Evolutionary conservation across 1,284 basidiomycete genomes (phyloP), one percentile per base, ranked within the genome.

Genomic region (Irpex lacteus): DNA sequence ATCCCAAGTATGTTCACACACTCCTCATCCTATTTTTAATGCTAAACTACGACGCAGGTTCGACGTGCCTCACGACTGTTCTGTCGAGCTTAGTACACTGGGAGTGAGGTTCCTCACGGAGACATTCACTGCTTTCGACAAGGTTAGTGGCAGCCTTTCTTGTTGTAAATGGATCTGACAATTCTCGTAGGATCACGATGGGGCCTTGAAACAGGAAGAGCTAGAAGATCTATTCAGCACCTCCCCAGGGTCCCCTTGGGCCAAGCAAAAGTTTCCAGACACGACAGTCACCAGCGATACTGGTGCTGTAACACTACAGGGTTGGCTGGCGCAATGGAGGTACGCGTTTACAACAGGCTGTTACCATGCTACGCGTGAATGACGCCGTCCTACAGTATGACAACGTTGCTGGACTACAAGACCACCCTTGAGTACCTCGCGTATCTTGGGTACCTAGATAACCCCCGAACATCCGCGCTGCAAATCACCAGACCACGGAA

Each of bases 291-390:
- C 95, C 9, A 92, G 96, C 71, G 96, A 97, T 72, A 82, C 87
- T 52, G 96, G 95, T 7, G 88, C 92, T 8, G 94, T 98, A 13
- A 98, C 97, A 15, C 78, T 99, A 59, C 97, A 98, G 78, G 95
- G 95, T 5, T 99, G 97, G 97, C 81, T 99, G 15, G 97, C 97
- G 26, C 96, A 98, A 75, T 99, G 97, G 97, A 98, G 94, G 95
- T 94, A 66, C 57, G 81, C 71, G 18, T n/a, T 9, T 6, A 32
- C n/a, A 3, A 11, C 18, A 38, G 13, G 40, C 58, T 6, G 53
- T 62, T 19, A 53, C 37, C 7, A 21, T 21, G 19, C 50, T 52
- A 21, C 18, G 44, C 36, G 19, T 54, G 52, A 37, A 36, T 50
- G n/a, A 60, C 47, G 47, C 26, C 18, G 38, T 44, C 19, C 5